Conservation (phyloP, 1,139 yeast species). For the Nakaseomyces bracarensis region DNA sequence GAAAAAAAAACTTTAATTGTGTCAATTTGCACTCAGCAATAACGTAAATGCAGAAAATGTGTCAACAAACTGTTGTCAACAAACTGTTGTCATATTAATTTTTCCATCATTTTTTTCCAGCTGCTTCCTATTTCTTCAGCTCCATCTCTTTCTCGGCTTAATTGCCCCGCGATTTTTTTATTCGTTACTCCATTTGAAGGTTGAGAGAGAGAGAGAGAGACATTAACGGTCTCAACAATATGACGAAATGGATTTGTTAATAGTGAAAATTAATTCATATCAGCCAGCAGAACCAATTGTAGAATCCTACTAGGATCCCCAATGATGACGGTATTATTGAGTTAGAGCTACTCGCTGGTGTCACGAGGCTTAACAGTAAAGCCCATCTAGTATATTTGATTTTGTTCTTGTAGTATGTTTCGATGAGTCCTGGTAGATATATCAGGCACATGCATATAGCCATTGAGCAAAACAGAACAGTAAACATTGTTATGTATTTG, state of each 20-base stretch:
- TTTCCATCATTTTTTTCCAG: not conserved
- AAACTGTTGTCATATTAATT: too few relatives aligned
- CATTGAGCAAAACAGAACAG: not conserved
- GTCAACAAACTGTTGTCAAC: too few relatives aligned
- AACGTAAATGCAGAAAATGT: too few relatives aligned
- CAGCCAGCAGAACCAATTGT: constrained; percentile 1
- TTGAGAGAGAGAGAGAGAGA: too few relatives aligned
- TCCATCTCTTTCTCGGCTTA: too few relatives aligned
- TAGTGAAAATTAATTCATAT: not conserved
- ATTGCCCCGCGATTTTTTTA: too few relatives aligned
- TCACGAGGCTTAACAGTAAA: not conserved
- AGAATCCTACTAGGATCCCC: not conserved
- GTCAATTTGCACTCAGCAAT: not conserved
- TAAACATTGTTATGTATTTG: constrained; percentile 1
- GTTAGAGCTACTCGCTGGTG: not conserved
- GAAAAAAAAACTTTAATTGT: not conserved
- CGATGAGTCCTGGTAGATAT: not conserved
- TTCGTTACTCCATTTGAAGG: too few relatives aligned
- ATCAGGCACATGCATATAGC: not conserved
- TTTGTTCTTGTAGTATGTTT: not conserved
- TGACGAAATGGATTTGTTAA: too few relatives aligned
- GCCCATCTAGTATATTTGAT: constrained; percentile 5
- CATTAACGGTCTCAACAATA: too few relatives aligned
- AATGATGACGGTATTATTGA: not conserved
- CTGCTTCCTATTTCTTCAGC: too few relatives aligned